A percentile compares a stretch with the other conserved stretches of the same genome.
Conservation (phyloP, 345 rosid species). For the Mercurialis annua region DNA sequence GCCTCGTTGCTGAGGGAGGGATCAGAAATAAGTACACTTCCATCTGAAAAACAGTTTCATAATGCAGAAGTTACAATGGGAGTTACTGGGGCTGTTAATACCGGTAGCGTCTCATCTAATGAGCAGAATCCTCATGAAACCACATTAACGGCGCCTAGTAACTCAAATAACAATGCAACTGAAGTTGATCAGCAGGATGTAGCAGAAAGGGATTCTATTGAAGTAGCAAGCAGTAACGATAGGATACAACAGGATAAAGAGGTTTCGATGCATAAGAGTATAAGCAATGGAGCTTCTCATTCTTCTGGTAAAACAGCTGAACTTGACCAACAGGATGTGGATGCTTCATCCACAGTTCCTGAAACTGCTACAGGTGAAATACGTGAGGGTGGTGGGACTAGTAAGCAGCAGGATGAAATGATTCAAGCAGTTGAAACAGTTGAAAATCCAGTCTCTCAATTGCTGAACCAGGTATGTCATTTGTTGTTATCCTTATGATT, state of each 20-base stretch:
- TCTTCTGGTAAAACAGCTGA: not conserved
- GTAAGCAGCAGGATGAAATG: constrained; percentile 9
- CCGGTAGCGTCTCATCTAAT: constrained; percentile 9
- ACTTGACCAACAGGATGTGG: constrained; percentile 21
- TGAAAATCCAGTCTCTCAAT: not conserved
- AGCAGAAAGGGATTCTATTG: constrained; percentile 20
- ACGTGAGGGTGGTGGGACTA: constrained; percentile 15
- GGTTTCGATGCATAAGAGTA: not conserved
- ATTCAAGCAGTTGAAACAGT: not conserved
- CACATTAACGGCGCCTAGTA: not conserved
- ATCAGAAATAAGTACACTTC: constrained; percentile 18
- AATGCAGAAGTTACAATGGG: constrained; percentile 6
- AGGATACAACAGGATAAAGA: constrained; percentile 8
- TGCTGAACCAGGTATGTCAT: constrained; percentile 19
- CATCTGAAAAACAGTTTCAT: constrained; percentile 24
- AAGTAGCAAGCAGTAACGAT: constrained; percentile 2
- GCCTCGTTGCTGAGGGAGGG: constrained; percentile 10
- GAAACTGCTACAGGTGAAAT: constrained; percentile 21
- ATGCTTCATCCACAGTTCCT: constrained; percentile 18
- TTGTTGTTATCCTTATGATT: not conserved
- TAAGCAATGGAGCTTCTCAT: not conserved
- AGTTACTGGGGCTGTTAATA: constrained; percentile 18
- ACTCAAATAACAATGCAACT: too few relatives aligned
- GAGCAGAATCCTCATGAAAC: not conserved
- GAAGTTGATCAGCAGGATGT: not conserved